A percentile compares a stretch with the other conserved stretches of the same genome.
These are phyloP conservation scores for Craspedostauros australis DNA, from an alignment of 108 stramenopile genomes.

Conservation along the genomic window DNA sequence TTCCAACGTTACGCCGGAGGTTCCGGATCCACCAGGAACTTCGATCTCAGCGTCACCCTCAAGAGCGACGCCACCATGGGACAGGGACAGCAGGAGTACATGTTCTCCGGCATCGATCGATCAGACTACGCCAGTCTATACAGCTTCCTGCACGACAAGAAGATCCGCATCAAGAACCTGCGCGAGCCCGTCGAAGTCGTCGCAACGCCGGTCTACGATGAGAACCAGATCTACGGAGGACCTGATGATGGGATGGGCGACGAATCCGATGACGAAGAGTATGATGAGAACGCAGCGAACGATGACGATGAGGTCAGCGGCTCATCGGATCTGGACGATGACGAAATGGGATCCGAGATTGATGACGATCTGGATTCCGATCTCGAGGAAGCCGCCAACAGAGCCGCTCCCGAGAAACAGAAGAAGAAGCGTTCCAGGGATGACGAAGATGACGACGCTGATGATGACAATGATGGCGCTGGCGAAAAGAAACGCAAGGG, in stretches of 20 bases:
- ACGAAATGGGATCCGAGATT: constrained; percentile 45
- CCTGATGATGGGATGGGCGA: constrained; percentile 39
- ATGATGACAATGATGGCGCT: constrained; percentile 7
- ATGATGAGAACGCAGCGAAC: constrained; percentile 48
- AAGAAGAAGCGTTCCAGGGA: constrained; percentile 17
- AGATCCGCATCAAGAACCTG: constrained; percentile 89
- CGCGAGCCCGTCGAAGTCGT: constrained; percentile 38
- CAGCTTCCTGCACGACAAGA: constrained; percentile 83
- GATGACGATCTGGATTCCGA: constrained; percentile 48
- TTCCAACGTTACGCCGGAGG: constrained; percentile 95
- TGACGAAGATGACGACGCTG: constrained; percentile 33
- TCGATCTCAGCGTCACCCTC: constrained; percentile 83
- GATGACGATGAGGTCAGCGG: constrained; percentile 32
- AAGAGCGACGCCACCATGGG: constrained; percentile 34
- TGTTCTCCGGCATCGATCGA: constrained; percentile 84
- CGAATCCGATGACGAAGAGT: constrained; percentile 58
- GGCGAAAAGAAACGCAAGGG: constrained; percentile 27
- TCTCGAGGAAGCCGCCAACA: constrained; percentile 36
- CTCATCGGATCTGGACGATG: constrained; percentile 28
- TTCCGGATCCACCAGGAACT: constrained; percentile 87
- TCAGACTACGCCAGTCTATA: constrained; percentile 80
- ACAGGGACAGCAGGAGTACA: constrained; percentile 63
- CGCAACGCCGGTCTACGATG: constrained; percentile 54
- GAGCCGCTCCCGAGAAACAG: constrained; percentile 19
- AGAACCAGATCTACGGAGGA: constrained; percentile 63